phyloP scores from a whole-genome alignment of 1,284 basidiomycete species.

The Ceratobasidium theobromae region DNA sequence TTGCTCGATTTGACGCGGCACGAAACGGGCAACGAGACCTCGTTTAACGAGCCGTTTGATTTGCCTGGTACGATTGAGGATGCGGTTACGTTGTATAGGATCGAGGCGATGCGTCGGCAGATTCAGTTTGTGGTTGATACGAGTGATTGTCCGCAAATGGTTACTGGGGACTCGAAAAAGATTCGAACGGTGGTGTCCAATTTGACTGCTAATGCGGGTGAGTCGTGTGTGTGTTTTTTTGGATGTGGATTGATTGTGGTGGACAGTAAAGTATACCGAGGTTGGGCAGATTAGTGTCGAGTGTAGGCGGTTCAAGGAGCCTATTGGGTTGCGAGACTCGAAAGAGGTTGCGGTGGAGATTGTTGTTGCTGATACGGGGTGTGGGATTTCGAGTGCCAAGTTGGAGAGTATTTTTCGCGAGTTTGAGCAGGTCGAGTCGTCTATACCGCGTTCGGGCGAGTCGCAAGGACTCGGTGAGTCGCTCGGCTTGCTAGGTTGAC shows the following conservation, averaged over 20 bases:
- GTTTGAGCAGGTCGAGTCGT: constrained; percentile 78
- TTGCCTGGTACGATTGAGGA: constrained; percentile 68
- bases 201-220: constrained; percentile 77
- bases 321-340: constrained; percentile 51
- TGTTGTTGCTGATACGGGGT: constrained; percentile 73
- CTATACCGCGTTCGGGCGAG: constrained; percentile 45
- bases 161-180: constrained; percentile 73
- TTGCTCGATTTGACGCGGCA: constrained; percentile 71
- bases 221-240: constrained; percentile 39
- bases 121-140: constrained; percentile 66
- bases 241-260: not conserved
- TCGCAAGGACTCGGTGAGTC: constrained; percentile 57
- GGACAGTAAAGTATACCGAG: constrained; percentile 76
- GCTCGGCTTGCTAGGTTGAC: not conserved
- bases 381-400: constrained; percentile 71
- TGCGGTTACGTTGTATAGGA: constrained; percentile 61
- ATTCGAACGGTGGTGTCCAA: constrained; percentile 82
- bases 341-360: constrained; percentile 68
- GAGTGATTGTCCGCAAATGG: constrained; percentile 55
- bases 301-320: constrained; percentile 58
- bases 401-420: constrained; percentile 84
- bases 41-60: constrained; percentile 82
- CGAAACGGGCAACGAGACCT: constrained; percentile 78
- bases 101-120: constrained; percentile 69
- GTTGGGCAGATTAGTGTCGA: constrained; percentile 66